Base-by-base conservation (phyloP, 768 basidiomycete genomes). In the Hericium coralloides region DNA sequence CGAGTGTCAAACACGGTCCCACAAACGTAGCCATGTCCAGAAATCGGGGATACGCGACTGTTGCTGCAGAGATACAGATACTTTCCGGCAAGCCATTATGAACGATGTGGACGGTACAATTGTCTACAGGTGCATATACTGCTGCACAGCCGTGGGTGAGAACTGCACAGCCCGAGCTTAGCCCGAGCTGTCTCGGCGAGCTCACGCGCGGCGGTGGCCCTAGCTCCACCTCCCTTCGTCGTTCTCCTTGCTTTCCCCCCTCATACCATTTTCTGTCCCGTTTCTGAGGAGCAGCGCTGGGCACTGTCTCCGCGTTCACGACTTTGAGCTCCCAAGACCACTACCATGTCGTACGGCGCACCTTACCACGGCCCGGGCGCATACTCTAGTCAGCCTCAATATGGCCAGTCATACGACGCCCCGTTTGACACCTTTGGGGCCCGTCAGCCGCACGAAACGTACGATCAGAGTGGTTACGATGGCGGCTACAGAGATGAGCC, bases 371-470 rank as follows among this genome's bases (percentile, higher is more conserved):
- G 36, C 41, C 49, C 18, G 22, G 18, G 22, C 55, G 43, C 54
- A 37, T 23, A 47, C 31, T 38, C 18, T 20, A 49, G 63, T 39
- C 62, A 58, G 23, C 55, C 59, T 38, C 58, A 62, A 26, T 57
- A 60, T n/a, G 52, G 37, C 17, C 39, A 49, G 18, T 45, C 39
- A 5, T 70, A 76, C 26, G 61, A 70, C 2, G 67, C 66, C 38
- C 77, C 74, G 65, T 77, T 79, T 65, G 74, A 81, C 25, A 85
- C 83, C 64, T 60, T 66, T 64, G 59, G 63, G 58, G 58, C 64
- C 36, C 61, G 67, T 47, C 73, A 74, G 60, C 76, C 77, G 15
- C 78, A 83, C 55, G 74, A 77, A 38, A 71, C 79, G 0, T 82
- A 85, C 63, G 80, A 82, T 56, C 78, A 79, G 57, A 74, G 70